Evolutionary conservation across 75 land plant genomes (phyloP), one percentile per base, ranked within the genome.

Genomic region (Gnetum montanum): DNA sequence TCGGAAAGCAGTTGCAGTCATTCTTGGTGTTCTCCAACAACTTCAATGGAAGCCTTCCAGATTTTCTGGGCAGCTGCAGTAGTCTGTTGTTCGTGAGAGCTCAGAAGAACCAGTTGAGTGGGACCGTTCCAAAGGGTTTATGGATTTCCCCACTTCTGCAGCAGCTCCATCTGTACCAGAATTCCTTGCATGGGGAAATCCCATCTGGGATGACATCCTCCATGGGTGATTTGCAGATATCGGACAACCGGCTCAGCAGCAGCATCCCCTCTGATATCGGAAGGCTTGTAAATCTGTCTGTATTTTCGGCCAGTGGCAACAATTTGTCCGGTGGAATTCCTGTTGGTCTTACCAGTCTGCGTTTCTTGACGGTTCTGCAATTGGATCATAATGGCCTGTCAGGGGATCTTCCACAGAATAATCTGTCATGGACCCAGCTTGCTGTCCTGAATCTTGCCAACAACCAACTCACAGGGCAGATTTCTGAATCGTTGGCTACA

Each of bases 151-250:
- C 12, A 24, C 54, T 43, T 37, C 67, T 85, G 8, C 7, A 53
- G 10, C 18, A 10, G 8, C 4, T 79, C 15, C 43, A 58, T 48
- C 34, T 78, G 31, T 47, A 65, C 26, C 16, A 61, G 34, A 88
- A 88, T 56, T 25, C 43, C 7, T 66, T 88, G 57, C 29, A 70
- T 15, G 94, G 90, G 19, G n/a, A 36, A 43, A 71, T 84, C 4
- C 81, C 85, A 0, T 60, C 56, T 7, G 26, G 27, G 19, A n/a
- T 81, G 12, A 45, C 54, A 10, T 3, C 43, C 43, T 13, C 13
- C n/a, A 13, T 84, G 4, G 35, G 36, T 8, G n/a, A 45, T 20
- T 22, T 84, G 16, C 73, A 84, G 31, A 54, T 77, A 1, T 7
- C 35, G 23, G 47, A 81, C 56, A 85, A 85, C 46, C 47, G 19